A percentile compares a stretch with the other conserved stretches of the same genome.
Conservation (phyloP, 208 protist species). For the Leishmania tarentolae region DNA sequence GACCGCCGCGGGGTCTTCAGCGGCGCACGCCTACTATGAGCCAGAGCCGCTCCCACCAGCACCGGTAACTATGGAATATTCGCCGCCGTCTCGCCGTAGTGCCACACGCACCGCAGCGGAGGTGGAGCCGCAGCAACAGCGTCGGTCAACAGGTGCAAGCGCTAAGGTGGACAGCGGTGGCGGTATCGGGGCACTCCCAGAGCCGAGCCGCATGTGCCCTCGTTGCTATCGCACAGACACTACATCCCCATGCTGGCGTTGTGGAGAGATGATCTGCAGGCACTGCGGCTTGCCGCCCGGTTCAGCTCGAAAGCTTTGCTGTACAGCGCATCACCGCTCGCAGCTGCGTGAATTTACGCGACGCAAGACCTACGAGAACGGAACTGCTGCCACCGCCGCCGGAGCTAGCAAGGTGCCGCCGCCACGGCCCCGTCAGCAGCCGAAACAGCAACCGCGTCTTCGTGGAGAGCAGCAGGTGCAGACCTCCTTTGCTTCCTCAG, state of each 20-base stretch:
- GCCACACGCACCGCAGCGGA: slow-evolving; percentile 13
- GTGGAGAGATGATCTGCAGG: slow-evolving; percentile 54
- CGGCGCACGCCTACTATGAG: slow-evolving; percentile 26
- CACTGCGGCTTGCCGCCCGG: slow-evolving; percentile 42
- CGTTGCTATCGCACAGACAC: slow-evolving; percentile 52
- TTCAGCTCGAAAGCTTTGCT: slow-evolving; percentile 35
- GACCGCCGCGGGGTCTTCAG: neutral
- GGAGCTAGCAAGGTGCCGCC: neutral
- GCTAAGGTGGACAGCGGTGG: neutral
- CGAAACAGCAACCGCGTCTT: neutral
- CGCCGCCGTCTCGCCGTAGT: slow-evolving; percentile 23
- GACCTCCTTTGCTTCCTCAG: slow-evolving; percentile 20
- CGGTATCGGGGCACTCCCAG: slow-evolving; percentile 17
- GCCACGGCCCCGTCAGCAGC: neutral
- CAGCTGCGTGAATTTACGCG: slow-evolving; percentile 21
- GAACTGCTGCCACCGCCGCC: neutral
- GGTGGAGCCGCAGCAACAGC: slow-evolving; percentile 1
- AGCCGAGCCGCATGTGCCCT: slow-evolving; percentile 32
- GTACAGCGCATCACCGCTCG: slow-evolving; percentile 37
- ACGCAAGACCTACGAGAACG: slow-evolving; percentile 1
- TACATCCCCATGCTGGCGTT: slow-evolving; percentile 49
- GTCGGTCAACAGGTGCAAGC: neutral
- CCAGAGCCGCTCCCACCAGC: slow-evolving; percentile 20
- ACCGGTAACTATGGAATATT: slow-evolving; percentile 6
- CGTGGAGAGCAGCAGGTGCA: slow-evolving; percentile 30